Base-by-base conservation (phyloP, 73 alveolate species). In the Symbiodinium pilosum region DNA sequence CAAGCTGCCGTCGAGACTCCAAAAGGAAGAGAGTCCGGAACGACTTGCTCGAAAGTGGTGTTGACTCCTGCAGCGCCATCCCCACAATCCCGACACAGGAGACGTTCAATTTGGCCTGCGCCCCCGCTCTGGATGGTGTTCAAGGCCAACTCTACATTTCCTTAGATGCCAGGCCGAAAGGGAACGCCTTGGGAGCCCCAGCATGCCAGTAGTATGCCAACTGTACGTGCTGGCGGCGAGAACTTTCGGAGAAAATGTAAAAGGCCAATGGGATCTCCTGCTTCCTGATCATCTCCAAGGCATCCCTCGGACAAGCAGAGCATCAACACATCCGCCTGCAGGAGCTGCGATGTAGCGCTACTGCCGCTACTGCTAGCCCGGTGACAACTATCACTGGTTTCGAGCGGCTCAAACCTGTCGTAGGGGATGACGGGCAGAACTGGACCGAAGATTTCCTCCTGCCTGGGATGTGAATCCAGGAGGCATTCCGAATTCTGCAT, bases 391-490 rank as follows among this genome's bases (percentile, higher is more conserved):
- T n/a, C n/a, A n/a, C n/a, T n/a, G n/a, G n/a, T n/a, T n/a, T n/a
- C n/a, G n/a, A n/a, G n/a, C 39, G 18, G 24, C 81, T 64, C 81
- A 38, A 64, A 28, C 21, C 30, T 28, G 81, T 64, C 81, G 34
- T 64, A 64, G 73, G 97, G 89, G 43, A 91, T n/a, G 43, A 91
- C 89, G 43, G 97, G 97, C 97, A 91, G 77, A 36, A 91, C 43
- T 18, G 97, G 97, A 6, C 97, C 97, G 52, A 91, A 91, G 84
- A 91, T 91, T 54, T 91, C 97, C 88, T 91, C 97, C 97, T 89
- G 39, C n/a, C 87, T 28, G 64, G 64, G n/a, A n/a, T n/a, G n/a
- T n/a, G n/a, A n/a, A n/a, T n/a, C n/a, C n/a, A n/a, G n/a, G n/a
- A n/a, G n/a, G n/a, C n/a, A n/a, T n/a, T n/a, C n/a, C n/a, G n/a